These are phyloP conservation scores for Alternaria infectoria DNA, from an alignment of 2,329 filamentous ascomycete species.

Conservation along the genomic window DNA sequence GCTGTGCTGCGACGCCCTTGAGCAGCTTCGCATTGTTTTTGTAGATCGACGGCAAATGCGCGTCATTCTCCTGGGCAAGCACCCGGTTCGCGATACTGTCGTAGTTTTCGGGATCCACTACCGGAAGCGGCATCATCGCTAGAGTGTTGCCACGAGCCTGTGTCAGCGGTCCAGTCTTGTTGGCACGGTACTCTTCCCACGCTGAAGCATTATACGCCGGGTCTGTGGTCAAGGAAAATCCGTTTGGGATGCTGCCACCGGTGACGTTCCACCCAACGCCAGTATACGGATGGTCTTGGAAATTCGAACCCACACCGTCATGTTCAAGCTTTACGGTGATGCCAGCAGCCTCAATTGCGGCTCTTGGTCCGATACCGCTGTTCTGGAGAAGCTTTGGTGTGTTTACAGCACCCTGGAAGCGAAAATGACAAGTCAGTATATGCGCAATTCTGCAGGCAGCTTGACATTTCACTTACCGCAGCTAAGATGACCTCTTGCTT, in stretches of 20 bases:
- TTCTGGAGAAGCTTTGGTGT: conserved; percentile 59
- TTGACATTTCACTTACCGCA: conserved; percentile 41
- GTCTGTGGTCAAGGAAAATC: conserved; percentile 25
- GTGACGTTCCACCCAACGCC: conserved; percentile 27
- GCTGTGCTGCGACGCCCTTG: conserved; percentile 32
- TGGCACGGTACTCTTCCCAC: conserved; percentile 32
- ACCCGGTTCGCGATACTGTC: conserved; percentile 21
- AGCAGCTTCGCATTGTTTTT: conserved; percentile 32
- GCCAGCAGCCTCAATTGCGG: conserved; percentile 32
- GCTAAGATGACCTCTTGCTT: conserved; percentile 64
- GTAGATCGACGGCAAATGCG: conserved; percentile 33
- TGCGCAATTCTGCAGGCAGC: not conserved
- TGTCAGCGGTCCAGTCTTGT: conserved; percentile 36
- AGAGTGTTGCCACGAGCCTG: conserved; percentile 34
- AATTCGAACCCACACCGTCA: conserved; percentile 42
- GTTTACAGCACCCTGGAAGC: conserved; percentile 55
- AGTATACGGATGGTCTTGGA: conserved; percentile 43
- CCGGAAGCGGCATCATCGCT: conserved; percentile 34
- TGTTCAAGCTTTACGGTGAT: conserved; percentile 34
- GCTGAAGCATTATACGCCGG: conserved; percentile 37
- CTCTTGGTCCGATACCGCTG: conserved; percentile 39
- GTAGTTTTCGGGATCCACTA: conserved; percentile 28
- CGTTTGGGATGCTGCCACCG: conserved; percentile 30
- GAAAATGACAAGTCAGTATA: not conserved
- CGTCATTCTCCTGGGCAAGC: conserved; percentile 13